Conservation (phyloP, 2,329 filamentous ascomycete species). For the Ophiostoma ips region DNA sequence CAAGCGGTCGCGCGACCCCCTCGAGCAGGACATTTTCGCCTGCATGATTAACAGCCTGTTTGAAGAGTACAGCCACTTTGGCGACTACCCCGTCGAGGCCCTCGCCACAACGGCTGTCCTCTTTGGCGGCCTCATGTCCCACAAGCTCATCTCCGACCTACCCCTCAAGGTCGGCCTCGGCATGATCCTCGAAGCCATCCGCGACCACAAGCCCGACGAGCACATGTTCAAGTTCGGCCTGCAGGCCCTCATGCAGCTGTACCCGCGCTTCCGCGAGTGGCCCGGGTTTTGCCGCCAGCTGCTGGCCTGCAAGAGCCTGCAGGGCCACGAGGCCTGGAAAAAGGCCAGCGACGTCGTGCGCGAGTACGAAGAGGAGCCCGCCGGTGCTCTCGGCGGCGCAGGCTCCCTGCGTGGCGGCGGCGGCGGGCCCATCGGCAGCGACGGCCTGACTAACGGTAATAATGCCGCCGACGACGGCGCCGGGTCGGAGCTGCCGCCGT, state of each 20-base stretch:
- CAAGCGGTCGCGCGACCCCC: constrained; percentile 70
- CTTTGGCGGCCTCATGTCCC: constrained; percentile 92
- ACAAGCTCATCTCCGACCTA: constrained; percentile 77
- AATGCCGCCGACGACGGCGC: constrained; percentile 48
- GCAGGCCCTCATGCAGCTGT: constrained; percentile 82
- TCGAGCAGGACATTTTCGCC: constrained; percentile 88
- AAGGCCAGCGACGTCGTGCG: constrained; percentile 71
- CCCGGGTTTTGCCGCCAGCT: constrained; percentile 85
- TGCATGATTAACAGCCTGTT: constrained; percentile 98
- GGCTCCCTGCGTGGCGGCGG: constrained; percentile 15
- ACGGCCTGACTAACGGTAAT: constrained; percentile 54
- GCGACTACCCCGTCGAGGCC: constrained; percentile 90
- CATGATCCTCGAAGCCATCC: constrained; percentile 94
- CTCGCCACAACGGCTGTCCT: constrained; percentile 90
- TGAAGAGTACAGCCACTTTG: constrained; percentile 92
- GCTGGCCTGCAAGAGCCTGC: constrained; percentile 65
- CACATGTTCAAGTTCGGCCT: constrained; percentile 98
- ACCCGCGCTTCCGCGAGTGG: constrained; percentile 77
- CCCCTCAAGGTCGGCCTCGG: constrained; percentile 87
- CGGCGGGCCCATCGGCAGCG: too few relatives aligned
- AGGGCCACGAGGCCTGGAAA: constrained; percentile 70
- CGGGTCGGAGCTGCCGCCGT: constrained; percentile 47
- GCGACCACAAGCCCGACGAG: constrained; percentile 67
- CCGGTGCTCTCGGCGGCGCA: constrained; percentile 2
- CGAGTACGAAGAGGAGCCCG: constrained; percentile 47